These are phyloP conservation scores for Theobroma cacao DNA, from an alignment of 345 rosid genomes.

Conservation along the genomic window DNA sequence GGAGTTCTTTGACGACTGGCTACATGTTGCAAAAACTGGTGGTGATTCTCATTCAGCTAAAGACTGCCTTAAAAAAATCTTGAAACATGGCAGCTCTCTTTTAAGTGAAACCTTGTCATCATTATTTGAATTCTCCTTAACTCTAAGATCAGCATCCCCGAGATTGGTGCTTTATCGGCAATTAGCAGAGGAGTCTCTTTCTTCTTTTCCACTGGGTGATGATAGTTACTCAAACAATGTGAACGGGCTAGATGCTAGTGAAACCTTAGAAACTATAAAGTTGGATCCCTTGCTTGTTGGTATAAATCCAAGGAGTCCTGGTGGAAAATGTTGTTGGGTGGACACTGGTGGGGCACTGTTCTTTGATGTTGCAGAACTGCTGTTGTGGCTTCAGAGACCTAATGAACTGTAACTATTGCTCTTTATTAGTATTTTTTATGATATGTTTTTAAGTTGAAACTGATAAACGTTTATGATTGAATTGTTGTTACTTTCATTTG, in stretches of 20 bases:
- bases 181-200: conserved; percentile 91
- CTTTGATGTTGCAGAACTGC: conserved; percentile 66
- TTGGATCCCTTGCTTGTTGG: conserved; percentile 53
- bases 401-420: conserved; percentile 44
- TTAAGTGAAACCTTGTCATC: conserved; percentile 60
- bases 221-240: conserved; percentile 33
- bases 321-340: conserved; percentile 89
- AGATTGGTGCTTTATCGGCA: conserved; percentile 86
- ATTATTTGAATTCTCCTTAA: conserved; percentile 77
- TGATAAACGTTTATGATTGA: not conserved
- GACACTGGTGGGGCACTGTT: conserved; percentile 80
- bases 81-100: conserved; percentile 18
- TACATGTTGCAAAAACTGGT: conserved; percentile 42
- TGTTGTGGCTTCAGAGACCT: conserved; percentile 51
- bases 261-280: conserved; percentile 25
- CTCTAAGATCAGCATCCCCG: conserved; percentile 84
- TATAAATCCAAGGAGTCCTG: conserved; percentile 45
- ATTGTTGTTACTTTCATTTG: conserved; percentile 9
- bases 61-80: conserved; percentile 68
- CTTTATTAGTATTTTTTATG: not conserved
- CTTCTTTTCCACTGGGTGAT: conserved; percentile 74
- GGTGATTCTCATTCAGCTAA: conserved; percentile 61
- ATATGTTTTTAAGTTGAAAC: conserved; percentile 9
- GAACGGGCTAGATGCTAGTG: conserved; percentile 27
- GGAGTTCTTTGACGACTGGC: conserved; percentile 83